Evolutionary conservation across 345 rosid species (phyloP).

Genomic region (Turnera subulata): DNA sequence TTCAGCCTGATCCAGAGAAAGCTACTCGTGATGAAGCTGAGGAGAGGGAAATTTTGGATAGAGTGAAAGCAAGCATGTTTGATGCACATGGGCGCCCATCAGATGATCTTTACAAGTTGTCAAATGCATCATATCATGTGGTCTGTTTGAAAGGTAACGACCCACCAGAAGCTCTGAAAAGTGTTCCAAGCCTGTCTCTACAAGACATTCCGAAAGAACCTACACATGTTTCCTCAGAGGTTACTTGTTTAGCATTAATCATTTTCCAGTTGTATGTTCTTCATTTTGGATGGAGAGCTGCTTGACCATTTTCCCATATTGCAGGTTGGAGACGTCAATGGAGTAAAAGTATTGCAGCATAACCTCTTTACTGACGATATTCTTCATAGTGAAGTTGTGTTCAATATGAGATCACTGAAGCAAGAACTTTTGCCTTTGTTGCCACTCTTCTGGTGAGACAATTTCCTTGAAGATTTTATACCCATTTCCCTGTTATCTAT

Average conservation of each 20-base stretch:
- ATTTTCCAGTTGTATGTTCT: conserved; percentile 13
- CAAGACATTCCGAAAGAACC: conserved; percentile 90
- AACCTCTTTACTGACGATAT: conserved; percentile 96
- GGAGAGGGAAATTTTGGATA: conserved; percentile 65
- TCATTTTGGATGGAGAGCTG: not conserved
- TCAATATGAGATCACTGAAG: conserved; percentile 76
- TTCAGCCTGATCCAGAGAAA: conserved; percentile 90
- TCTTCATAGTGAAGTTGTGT: conserved; percentile 80
- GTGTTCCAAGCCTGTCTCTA: conserved; percentile 75
- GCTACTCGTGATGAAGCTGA: conserved; percentile 77
- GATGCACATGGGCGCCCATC: too few relatives aligned
- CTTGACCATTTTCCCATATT: conserved; percentile 8
- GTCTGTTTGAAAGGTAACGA: too few relatives aligned
- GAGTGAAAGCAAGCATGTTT: conserved; percentile 74
- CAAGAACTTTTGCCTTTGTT: conserved; percentile 86
- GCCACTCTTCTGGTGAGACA: conserved; percentile 84
- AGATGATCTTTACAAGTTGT: conserved; percentile 90
- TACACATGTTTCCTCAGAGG: conserved; percentile 69
- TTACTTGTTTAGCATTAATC: conserved; percentile 22
- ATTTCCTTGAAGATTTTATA: too few relatives aligned
- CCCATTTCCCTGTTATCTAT: too few relatives aligned
- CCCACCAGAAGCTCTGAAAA: conserved; percentile 81
- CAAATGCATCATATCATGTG: too few relatives aligned
- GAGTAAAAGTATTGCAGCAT: conserved; percentile 83
- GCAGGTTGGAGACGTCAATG: conserved; percentile 80